Base-by-base conservation (phyloP, 202 grass and related monocot genomes). In the Saccharum hybrid region DNA sequence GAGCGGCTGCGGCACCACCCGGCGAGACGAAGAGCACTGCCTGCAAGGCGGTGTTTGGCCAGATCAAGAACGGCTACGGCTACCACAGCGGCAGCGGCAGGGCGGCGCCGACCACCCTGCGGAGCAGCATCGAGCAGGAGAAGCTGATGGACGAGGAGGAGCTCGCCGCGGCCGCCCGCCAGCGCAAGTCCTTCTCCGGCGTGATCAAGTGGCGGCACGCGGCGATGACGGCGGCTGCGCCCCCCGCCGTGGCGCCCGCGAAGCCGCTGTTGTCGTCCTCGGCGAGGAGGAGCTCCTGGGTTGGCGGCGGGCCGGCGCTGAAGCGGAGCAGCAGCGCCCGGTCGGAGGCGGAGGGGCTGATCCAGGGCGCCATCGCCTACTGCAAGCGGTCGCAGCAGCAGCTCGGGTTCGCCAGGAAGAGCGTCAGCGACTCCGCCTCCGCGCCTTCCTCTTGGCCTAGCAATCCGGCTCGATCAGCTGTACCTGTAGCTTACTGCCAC, bases 351-450 rank as follows among this genome's bases (percentile, higher is more conserved):
- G 96, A 99, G 84, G 90, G 85, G 68, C 88, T 94, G 31, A 96
- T 99, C 90, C 93, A 96, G 67, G 91, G 96, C 45, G 93, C 93
- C 61, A 99, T 99, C 67, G 90, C 93, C 64, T 92, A 96, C 78
- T 99, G 96, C 88, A 96, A 99, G 89, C 91, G 88, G 40, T 96
- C 26, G 62, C 96, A 90, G 61, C 84, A 95, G 82, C 88, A 93
- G 63, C 75, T 87, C 16, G 82, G 83, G 34, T 75, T 92, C 12
- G 89, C 86, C 39, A 84, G 93, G 83, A 96, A 92, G 86, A 99
- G 89, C 72, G 85, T 88, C 77, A 96, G 87, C 81, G 88, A 86
- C 84, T 74, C 68, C 66, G 80, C 78, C 77, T 75, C 68, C 38
- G 52, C 60, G 26, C 39, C 69, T 5, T 19, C 52, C 6, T 6